Percentiles rank a stretch among this genome's conserved stretches.
These are phyloP conservation scores for Aspergillus mulundensis DNA, from an alignment of 495 filamentous ascomycete genomes.

Conservation along the genomic window DNA sequence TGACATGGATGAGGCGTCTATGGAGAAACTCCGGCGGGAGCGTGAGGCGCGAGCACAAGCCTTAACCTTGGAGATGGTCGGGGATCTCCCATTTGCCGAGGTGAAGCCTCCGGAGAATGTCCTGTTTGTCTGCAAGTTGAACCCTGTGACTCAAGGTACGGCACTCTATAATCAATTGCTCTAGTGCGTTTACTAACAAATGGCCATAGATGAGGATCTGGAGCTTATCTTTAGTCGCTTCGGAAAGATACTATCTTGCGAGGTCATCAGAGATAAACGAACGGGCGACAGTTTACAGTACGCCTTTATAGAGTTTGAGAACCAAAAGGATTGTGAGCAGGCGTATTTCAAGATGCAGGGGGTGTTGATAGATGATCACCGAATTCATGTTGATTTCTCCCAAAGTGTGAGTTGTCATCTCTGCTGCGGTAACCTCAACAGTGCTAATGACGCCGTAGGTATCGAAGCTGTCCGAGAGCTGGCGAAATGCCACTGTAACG, in stretches of 20 bases:
- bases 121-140: conserved; percentile 96
- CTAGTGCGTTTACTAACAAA: conserved; percentile 5
- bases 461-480: conserved; percentile 82
- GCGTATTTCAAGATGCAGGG: conserved; percentile 99
- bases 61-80: conserved; percentile 94
- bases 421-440: neutral
- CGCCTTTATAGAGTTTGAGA: conserved; percentile 94
- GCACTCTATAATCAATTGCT: neutral
- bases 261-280: conserved; percentile 91
- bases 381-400: conserved; percentile 98
- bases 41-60: conserved; percentile 93
- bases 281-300: conserved; percentile 96
- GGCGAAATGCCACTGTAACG: conserved; percentile 81
- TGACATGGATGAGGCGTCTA: conserved; percentile 69
- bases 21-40: conserved; percentile 78
- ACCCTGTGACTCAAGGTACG: conserved; percentile 82
- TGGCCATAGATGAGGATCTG: conserved; percentile 76
- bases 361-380: conserved; percentile 93
- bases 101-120: conserved; percentile 98
- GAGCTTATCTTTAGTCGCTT: conserved; percentile 96
- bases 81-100: conserved; percentile 94
- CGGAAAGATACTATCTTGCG: conserved; percentile 90
- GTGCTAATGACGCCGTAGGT: conserved; percentile 44
- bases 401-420: conserved; percentile 64
- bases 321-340: conserved; percentile 87